These are phyloP conservation scores for Talaromyces sp. DNA, from an alignment of 2,329 filamentous ascomycete genomes.

Conservation along the genomic window DNA sequence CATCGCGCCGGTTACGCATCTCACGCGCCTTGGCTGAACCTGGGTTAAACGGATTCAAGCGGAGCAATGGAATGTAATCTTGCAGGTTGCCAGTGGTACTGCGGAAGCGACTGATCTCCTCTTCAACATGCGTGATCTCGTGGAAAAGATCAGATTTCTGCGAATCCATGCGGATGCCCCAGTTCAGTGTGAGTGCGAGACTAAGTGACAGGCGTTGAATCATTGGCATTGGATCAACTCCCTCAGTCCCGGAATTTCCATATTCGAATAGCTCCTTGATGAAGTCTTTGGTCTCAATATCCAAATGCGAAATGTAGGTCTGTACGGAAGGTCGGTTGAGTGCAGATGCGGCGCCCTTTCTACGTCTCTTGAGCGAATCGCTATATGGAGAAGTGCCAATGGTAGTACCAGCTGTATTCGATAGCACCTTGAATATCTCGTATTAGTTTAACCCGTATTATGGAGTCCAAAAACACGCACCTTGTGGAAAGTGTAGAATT, in stretches of 20 bases:
- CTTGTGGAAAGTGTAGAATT: constrained; percentile 58
- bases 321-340: constrained; percentile 61
- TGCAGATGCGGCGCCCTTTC: constrained; percentile 61
- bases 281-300: constrained; percentile 59
- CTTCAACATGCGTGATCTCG: constrained; percentile 60
- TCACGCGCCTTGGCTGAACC: constrained; percentile 55
- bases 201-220: constrained; percentile 60
- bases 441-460: background rate
- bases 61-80: constrained; percentile 56
- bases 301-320: constrained; percentile 58
- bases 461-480: constrained; percentile 22
- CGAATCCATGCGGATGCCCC: constrained; percentile 57
- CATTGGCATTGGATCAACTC: constrained; percentile 63
- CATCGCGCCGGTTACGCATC: constrained; percentile 56
- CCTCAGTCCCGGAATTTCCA: constrained; percentile 48
- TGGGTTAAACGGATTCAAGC: constrained; percentile 57
- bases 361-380: constrained; percentile 57
- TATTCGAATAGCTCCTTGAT: constrained; percentile 56
- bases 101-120: constrained; percentile 55
- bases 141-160: constrained; percentile 57
- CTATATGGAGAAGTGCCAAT: constrained; percentile 64
- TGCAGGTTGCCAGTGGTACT: constrained; percentile 58
- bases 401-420: constrained; percentile 61
- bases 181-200: constrained; percentile 61
- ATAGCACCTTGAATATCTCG: constrained; percentile 45